Conservation (phyloP, 139 green algal species). For the Picochlorum sp. region DNA sequence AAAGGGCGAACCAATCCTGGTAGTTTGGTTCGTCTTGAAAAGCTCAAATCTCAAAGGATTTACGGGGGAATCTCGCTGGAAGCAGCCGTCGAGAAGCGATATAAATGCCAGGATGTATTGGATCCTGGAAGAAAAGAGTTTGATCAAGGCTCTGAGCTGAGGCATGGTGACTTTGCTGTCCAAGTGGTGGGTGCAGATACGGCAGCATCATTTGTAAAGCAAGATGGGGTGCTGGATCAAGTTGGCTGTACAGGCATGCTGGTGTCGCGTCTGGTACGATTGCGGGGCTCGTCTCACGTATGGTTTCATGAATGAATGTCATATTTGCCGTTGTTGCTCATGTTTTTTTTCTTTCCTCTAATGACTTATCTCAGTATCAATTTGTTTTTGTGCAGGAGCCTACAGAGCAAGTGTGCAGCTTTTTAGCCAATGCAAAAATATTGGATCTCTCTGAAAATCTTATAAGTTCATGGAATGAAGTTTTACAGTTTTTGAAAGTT, state of each 20-base stretch:
- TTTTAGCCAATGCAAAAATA: neutral
- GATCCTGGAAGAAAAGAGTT: conserved; percentile 8
- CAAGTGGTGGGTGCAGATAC: conserved; percentile 53
- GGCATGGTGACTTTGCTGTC: too few relatives aligned
- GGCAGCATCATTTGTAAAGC: conserved; percentile 9
- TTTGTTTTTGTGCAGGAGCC: neutral
- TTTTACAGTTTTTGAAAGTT: neutral
- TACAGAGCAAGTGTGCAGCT: neutral
- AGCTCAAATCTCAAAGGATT: conserved; percentile 25
- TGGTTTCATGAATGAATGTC: neutral
- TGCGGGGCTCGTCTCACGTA: neutral
- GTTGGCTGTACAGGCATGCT: neutral
- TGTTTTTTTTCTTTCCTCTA: neutral
- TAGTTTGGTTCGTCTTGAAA: conserved; percentile 56
- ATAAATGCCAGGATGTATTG: conserved; percentile 23
- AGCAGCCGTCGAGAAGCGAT: conserved; percentile 37
- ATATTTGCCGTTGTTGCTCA: too few relatives aligned
- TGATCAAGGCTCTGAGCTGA: too few relatives aligned
- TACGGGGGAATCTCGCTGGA: conserved; percentile 24
- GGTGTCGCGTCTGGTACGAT: conserved; percentile 31
- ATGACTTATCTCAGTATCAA: neutral
- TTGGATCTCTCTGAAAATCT: conserved; percentile 67
- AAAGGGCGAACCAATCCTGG: conserved; percentile 15
- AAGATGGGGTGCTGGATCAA: neutral
- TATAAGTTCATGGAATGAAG: conserved; percentile 39